Percentiles rank a stretch among this genome's conserved stretches.
phyloP scores from a whole-genome alignment of 257 asterid species.

The Solanum chiquidenum region DNA sequence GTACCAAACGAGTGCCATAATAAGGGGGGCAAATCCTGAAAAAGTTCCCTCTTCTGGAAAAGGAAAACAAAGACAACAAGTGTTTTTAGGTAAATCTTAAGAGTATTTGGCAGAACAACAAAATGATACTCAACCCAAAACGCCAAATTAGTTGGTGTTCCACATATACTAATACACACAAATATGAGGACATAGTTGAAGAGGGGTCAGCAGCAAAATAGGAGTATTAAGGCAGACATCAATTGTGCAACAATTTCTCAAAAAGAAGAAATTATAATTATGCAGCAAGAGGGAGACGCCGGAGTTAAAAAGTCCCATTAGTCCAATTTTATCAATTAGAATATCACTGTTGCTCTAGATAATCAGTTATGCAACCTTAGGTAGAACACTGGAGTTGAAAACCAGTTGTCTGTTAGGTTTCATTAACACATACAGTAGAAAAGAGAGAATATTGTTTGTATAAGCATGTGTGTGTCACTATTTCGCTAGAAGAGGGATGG shows the following conservation, averaged over 20 bases:
- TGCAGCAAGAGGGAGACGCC: neutral
- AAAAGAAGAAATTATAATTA: neutral
- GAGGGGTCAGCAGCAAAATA: neutral
- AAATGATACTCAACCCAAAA: neutral
- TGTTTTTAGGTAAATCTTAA: neutral
- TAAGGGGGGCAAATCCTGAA: conserved; percentile 11
- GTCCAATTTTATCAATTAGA: neutral
- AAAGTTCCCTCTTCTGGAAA: conserved; percentile 10
- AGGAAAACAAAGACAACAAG: neutral
- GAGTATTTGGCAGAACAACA: neutral
- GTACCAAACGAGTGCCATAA: conserved; percentile 38
- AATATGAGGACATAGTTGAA: neutral
- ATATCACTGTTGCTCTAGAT: neutral
- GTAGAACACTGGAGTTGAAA: neutral
- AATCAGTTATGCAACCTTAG: neutral
- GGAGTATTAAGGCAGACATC: neutral
- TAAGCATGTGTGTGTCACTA: neutral
- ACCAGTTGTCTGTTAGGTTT: neutral
- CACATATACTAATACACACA: neutral
- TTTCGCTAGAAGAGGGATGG: neutral
- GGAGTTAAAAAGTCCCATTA: neutral
- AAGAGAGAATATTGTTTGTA: neutral
- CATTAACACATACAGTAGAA: neutral
- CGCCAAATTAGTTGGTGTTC: neutral
- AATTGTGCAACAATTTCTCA: neutral